Base-by-base conservation (phyloP, 495 filamentous ascomycete species). In the Neurospora tetraspora region DNA sequence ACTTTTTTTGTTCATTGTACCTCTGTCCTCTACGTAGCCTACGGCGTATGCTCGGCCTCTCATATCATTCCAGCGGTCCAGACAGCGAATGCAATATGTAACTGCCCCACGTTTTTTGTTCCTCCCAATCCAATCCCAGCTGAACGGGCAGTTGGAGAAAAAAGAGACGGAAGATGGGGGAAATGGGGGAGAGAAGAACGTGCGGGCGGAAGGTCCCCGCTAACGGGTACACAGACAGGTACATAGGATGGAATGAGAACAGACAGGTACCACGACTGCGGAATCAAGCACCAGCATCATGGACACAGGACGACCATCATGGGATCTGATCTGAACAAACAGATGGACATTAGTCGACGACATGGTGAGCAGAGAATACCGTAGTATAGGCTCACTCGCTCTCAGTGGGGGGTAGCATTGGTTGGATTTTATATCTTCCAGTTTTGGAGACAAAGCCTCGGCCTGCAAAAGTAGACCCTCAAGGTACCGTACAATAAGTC, bases 1-100 rank as follows among this genome's bases (percentile, higher is more conserved):
- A 23, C 70, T 68, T 23, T 69, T 71, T 68, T 69, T 38, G 72
- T 70, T 70, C 37, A 20, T 68, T 71, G 43, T 45, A 53, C 69
- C 40, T 37, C 53, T 61, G 20, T 53, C 45, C n/a, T 11, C 23
- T 61, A 14, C 23, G 20, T 59, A 61, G 18, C 9, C 8, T 61
- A 31, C 53, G 53, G 53, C 53, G 53, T 31, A 61, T 31, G 53
- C 53, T 61, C 53, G 53, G 53, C 53, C 53, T 61, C 12, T 61
- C 53, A 61, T 31, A 59, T 61, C 53, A 61, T 61, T 5, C n/a
- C 45, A 47, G 43, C 43, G 43, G 43, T 20, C 45, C 10, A 53
- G 10, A 11, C n/a, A 23, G n/a, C n/a, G n/a, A 53, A 53, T 43
- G 40, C 39, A 39, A 39, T 39, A 39, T 43, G 42, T 8, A 8